Evolutionary conservation across 768 basidiomycete genomes (phyloP), one percentile per base, ranked within the genome.

Genomic region (Termitomyces sp.): DNA sequence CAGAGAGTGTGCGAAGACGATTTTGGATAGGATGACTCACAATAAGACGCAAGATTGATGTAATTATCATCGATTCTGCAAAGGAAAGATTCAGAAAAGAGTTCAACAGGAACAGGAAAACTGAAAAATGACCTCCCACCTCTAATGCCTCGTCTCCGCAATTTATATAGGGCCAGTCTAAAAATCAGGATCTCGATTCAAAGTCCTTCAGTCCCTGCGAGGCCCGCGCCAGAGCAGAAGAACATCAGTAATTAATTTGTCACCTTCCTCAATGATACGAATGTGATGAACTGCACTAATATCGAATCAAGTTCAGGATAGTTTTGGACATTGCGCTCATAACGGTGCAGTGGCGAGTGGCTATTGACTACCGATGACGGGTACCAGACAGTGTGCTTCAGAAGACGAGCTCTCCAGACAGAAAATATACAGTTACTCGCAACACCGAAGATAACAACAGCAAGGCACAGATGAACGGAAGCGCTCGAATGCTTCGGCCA

Each of bases 91-190:
- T 26, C 4, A 26, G 26, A 26, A n/a, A 26, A 26, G 26, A 26
- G 26, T 26, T 26, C 26, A 26, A 26, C 26, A 26, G 26, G 2
- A 26, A 26, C 4, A 26, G 26, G 26, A 26, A 26, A 26, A 26
- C 26, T 26, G 26, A 4, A 26, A 32, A 78, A 60, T 1, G 59
- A 62, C 6, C 65, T 50, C 18, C 61, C 55, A 8, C 61, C 55
- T 18, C 60, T 53, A 3, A 65, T 63, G 28, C 59, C 64, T 20
- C 63, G 60, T 16, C 54, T 56, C 20, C 74, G 49, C 2, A 74
- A 70, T 53, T 75, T 75, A 55, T 67, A 71, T 3, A 76, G 36
- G 0, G 77, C 78, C 64, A 79, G 67, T 28, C 53, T 36, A 57
- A 78, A 76, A 8, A 45, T 45, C 9, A n/a, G 5, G 38, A 40